These are phyloP conservation scores for Ascochyta clinopodiicola DNA, from an alignment of 2,329 filamentous ascomycete genomes.

Conservation along the genomic window DNA sequence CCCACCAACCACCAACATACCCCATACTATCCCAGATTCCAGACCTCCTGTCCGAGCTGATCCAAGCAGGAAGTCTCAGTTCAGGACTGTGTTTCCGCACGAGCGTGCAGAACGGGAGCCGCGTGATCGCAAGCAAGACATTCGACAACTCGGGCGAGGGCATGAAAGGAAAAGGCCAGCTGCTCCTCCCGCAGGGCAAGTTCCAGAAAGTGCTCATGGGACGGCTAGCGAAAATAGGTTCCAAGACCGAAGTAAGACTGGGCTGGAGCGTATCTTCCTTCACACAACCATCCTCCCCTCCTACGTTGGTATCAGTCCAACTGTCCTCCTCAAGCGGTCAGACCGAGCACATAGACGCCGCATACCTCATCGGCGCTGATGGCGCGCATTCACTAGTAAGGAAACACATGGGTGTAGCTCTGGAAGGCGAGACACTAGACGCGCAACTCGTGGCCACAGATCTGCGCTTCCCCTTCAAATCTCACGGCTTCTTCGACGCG, in stretches of 20 bases:
- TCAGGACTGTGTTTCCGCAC: conserved; percentile 40
- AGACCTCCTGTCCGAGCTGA: conserved; percentile 46
- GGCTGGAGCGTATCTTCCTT: conserved; percentile 24
- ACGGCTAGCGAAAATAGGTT: conserved; percentile 18
- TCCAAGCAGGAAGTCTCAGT: conserved; percentile 32
- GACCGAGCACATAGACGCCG: conserved; percentile 27
- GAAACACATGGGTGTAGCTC: conserved; percentile 25
- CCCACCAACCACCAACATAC: conserved; percentile 52
- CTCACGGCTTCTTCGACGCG: conserved; percentile 48
- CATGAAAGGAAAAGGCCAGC: conserved; percentile 30
- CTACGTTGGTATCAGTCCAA: conserved; percentile 4
- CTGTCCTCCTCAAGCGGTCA: conserved; percentile 4
- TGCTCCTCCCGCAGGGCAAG: conserved; percentile 40
- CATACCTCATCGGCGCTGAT: conserved; percentile 42
- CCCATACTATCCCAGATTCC: conserved; percentile 47
- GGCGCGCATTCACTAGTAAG: conserved; percentile 35
- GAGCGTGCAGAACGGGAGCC: conserved; percentile 28
- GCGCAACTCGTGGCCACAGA: conserved; percentile 50
- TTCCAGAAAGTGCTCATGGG: conserved; percentile 39
- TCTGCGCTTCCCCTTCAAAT: conserved; percentile 46
- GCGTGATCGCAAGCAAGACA: conserved; percentile 35
- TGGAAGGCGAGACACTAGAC: conserved; percentile 46
- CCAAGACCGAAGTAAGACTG: conserved; percentile 27
- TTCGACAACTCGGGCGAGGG: conserved; percentile 34
- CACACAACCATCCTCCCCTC: not conserved